Evolutionary conservation across 139 green algal genomes (phyloP), one percentile per base, ranked within the genome.

Genomic region (Picocystis salinarum): DNA sequence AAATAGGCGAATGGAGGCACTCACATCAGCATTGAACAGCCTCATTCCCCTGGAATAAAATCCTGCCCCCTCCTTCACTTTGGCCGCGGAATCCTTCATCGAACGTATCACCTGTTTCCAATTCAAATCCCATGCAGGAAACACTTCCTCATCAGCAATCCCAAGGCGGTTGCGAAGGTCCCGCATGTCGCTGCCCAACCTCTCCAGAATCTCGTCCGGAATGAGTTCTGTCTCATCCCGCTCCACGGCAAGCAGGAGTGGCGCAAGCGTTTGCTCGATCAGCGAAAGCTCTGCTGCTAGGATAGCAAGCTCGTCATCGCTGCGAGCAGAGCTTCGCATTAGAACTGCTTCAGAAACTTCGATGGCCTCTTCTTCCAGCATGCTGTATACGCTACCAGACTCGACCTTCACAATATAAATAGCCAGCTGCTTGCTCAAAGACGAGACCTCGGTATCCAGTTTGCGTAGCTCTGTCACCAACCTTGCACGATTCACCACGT

Each of bases 401-500:
- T 94, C 75, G 26, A 94, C 61, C 59, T 91, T 70, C 42, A 95
- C 61, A 13, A 72, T 91, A 33, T 70, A 58, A 17, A 92, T 66
- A 20, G 61, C 62, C 27, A 71, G 33, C 17, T 61, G 31, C 22
- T 56, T 59, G 12, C 62, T 34, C 20, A 71, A 11, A 5, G 52
- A 29, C 23, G 48, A 44, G 4, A 71, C 62, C 61, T 71, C 45
- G 2, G 68, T 59, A 26, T 71, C 62, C 18, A 59, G 36, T 5
- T 50, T 45, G 20, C 56, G 30, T 33, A 71, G 59, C 26, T 71
- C 39, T 2, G 28, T 20, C 19, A 20, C 47, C 1, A 55, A 22
- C 7, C n/a, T 9, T 6, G 42, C 47, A 26, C 47, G 47, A 9
- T 18, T 28, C 26, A 55, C 27, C 28, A n/a, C n/a, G n/a, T n/a